Conservation (phyloP, 768 basidiomycete genomes). For the Agrocybe praecox region DNA sequence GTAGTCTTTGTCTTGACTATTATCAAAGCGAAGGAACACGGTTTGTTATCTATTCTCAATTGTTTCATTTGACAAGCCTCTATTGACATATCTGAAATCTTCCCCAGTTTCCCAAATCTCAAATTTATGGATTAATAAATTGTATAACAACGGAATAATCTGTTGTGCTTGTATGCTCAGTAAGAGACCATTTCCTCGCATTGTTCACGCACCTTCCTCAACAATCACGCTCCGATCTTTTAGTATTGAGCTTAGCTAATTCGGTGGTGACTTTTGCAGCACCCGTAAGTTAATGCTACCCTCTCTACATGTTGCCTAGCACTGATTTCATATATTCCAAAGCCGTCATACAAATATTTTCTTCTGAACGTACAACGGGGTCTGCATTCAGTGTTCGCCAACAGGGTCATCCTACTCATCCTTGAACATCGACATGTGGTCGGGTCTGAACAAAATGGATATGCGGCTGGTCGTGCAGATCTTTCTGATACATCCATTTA, state of each 20-base stretch:
- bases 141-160: conserved; percentile 5
- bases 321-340: neutral
- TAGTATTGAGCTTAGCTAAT: conserved; percentile 1
- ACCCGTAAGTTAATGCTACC: neutral
- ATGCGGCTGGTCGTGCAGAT: neutral
- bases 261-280: neutral
- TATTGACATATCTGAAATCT: neutral
- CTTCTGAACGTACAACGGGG: neutral
- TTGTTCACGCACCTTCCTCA: too few species aligned
- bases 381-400: conserved; percentile 6
- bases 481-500: neutral
- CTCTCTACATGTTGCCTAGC: neutral
- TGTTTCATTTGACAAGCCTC: neutral
- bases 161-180: conserved; percentile 8
- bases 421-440: neutral
- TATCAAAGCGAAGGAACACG: conserved; percentile 2
- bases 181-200: neutral
- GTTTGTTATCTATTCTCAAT: neutral
- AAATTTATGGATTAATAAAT: neutral
- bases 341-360: neutral
- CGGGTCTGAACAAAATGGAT: neutral
- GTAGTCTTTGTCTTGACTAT: neutral
- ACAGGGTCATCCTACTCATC: conserved; percentile 6
- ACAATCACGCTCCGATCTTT: too few species aligned
- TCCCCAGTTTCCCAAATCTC: neutral